Percentiles rank a stretch among this genome's conserved stretches.
Evolutionary conservation across 371 early-diverging fungal species (phyloP).

Genomic region (Dichotomocladium elegans): DNA sequence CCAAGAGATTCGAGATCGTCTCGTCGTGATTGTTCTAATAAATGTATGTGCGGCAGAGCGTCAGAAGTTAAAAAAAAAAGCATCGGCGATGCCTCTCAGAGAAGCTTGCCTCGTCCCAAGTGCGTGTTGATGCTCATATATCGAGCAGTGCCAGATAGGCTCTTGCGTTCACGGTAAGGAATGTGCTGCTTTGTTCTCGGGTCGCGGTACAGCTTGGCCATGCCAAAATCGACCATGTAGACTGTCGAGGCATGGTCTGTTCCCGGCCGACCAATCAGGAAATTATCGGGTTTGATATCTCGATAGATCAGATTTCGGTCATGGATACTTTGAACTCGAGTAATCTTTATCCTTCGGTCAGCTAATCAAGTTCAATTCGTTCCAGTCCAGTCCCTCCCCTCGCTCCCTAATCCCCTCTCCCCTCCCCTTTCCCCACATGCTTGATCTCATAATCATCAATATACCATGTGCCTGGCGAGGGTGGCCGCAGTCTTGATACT

Average conservation of each 20-base stretch:
- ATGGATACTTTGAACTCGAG: conserved; percentile 88
- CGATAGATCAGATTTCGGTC: conserved; percentile 92
- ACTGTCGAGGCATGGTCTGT: conserved; percentile 46
- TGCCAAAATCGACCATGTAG: conserved; percentile 86
- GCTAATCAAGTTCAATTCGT: too few relatives aligned
- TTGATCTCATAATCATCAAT: neutral
- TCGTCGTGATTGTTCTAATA: conserved; percentile 80
- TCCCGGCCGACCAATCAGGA: conserved; percentile 74
- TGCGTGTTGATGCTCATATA: conserved; percentile 94
- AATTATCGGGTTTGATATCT: conserved; percentile 99
- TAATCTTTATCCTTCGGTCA: conserved; percentile 69
- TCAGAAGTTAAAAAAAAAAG: neutral
- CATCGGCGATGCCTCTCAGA: too few relatives aligned
- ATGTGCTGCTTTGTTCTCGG: conserved; percentile 83
- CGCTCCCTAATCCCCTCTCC: neutral
- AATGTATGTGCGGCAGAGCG: neutral
- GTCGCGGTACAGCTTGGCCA: conserved; percentile 86
- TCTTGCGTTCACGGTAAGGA: conserved; percentile 77
- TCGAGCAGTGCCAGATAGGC: conserved; percentile 88
- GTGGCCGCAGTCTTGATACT: conserved; percentile 88
- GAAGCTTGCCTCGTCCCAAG: conserved; percentile 64
- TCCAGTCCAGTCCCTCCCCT: neutral
- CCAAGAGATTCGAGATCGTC: conserved; percentile 94
- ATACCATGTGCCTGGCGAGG: conserved; percentile 90
- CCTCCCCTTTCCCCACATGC: neutral